Evolutionary conservation across 345 rosid species (phyloP), one percentile per base, ranked within the genome.

Genomic region (Boechera retrofracta): DNA sequence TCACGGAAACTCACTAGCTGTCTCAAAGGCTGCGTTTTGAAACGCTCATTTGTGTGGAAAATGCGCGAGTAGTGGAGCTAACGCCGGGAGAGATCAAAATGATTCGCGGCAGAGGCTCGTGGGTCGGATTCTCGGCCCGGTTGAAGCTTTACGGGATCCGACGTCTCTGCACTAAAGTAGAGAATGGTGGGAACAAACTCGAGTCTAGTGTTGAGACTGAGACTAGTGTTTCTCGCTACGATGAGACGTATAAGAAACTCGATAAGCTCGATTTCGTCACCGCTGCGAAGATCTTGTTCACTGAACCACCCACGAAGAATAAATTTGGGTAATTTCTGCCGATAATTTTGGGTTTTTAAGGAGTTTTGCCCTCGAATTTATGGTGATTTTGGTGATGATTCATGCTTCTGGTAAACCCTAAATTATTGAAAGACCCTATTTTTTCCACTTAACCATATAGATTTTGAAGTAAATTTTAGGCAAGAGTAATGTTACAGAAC

Each of bases 261-360:
- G 91, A 88, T 49, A 89, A 88, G 38, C 90, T 92, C 45, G 94
- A 95, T 78, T 90, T 92, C 86, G 78, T 60, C 70, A 86, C 88
- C 7, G 96, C 99, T 28, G 79, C 97, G 45, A 85, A 88, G 80
- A 91, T 95, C 41, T 82, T 95, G 76, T 91, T 91, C 86, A 77
- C 85, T 61, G 82, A 75, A n/a, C 82, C 88, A 21, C 86, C 92
- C 2, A 91, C 85, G 75, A 84, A 82, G 67, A 88, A 84, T 77
- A 84, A 89, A 72, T 91, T 92, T 54, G 99, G 98, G 98, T 95
- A 89, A 53, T 31, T 13, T 60, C 63, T 68, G 31, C 29, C 11
- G 10, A 31, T 12, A 33, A 28, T 28, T 15, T 56, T 42, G 67
- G 58, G 52, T 10, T 44, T 48, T 60, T 66, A 6, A 13, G 51